These are phyloP conservation scores for Chytriomyces sp. DNA, from an alignment of 192 early-diverging fungal genomes.

Conservation along the genomic window DNA sequence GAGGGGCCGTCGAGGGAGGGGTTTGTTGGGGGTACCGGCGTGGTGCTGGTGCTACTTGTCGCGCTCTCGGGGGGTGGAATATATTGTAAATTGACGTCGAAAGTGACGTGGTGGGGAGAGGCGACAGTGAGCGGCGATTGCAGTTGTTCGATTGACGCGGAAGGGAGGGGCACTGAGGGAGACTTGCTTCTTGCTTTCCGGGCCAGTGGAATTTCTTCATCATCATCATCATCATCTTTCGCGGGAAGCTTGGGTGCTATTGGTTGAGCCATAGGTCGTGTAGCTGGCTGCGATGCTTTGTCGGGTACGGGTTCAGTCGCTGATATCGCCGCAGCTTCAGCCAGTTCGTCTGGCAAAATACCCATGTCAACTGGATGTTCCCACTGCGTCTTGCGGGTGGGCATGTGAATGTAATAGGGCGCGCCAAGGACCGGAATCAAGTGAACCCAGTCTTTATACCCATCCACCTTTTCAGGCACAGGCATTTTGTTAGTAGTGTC, in stretches of 20 bases:
- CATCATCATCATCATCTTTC: constrained; percentile 17
- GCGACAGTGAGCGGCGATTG: background rate
- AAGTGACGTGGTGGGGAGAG: background rate
- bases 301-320: background rate
- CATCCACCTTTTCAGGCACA: background rate
- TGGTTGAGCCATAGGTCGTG: too few relatives aligned
- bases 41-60: background rate
- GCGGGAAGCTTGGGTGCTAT: background rate
- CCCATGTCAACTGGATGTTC: constrained; percentile 3
- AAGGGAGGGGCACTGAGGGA: background rate
- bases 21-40: background rate
- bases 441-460: constrained; percentile 3
- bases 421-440: constrained; percentile 3
- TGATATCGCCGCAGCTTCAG: background rate
- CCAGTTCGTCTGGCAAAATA: background rate
- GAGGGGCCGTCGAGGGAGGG: too few relatives aligned
- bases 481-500: background rate
- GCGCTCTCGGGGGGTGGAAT: background rate
- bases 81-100: too few relatives aligned
- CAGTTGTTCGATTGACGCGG: background rate
- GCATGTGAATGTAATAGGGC: background rate
- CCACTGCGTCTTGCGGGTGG: background rate
- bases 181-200: background rate
- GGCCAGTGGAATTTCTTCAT: constrained; percentile 18
- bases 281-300: too few relatives aligned